Conservation (phyloP, 1,139 yeast species). For the Debaryomyces nepalensis region DNA sequence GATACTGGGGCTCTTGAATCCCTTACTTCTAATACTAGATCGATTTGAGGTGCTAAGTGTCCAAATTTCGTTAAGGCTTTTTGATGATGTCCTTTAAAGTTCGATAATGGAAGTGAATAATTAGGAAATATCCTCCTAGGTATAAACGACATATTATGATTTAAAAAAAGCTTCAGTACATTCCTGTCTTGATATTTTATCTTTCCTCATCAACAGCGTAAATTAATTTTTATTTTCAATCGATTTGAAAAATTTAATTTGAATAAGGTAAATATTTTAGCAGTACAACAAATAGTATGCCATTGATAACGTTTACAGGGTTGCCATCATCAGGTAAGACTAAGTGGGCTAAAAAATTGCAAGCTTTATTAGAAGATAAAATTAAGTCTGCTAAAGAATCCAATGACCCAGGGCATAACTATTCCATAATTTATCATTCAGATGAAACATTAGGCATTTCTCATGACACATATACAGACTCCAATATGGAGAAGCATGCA, state of each 20-base stretch:
- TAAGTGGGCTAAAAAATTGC: constrained; percentile 65
- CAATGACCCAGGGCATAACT: constrained; percentile 53
- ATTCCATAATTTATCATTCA: constrained; percentile 67
- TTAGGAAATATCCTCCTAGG: constrained; percentile 63
- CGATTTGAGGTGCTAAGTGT: constrained; percentile 77
- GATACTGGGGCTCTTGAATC: constrained; percentile 90
- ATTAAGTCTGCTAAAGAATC: constrained; percentile 43
- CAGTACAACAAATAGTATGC: constrained; percentile 59
- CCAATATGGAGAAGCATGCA: constrained; percentile 75
- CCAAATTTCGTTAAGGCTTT: constrained; percentile 75
- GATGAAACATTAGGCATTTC: constrained; percentile 79
- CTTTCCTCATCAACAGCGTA: constrained; percentile 6
- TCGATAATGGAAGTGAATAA: constrained; percentile 70
- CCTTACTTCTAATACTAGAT: constrained; percentile 79
- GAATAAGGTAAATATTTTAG: not conserved
- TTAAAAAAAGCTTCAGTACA: not conserved
- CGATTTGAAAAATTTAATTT: constrained; percentile 6
- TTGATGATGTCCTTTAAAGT: constrained; percentile 91
- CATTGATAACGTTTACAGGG: constrained; percentile 82
- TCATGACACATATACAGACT: constrained; percentile 69
- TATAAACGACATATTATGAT: constrained; percentile 41
- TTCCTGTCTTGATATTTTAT: not conserved
- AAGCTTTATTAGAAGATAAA: constrained; percentile 48
- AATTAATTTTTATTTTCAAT: constrained; percentile 7
- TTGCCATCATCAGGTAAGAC: constrained; percentile 87